These are phyloP conservation scores for Penicillium corylophilum DNA, from an alignment of 2,329 filamentous ascomycete genomes.

Conservation along the genomic window DNA sequence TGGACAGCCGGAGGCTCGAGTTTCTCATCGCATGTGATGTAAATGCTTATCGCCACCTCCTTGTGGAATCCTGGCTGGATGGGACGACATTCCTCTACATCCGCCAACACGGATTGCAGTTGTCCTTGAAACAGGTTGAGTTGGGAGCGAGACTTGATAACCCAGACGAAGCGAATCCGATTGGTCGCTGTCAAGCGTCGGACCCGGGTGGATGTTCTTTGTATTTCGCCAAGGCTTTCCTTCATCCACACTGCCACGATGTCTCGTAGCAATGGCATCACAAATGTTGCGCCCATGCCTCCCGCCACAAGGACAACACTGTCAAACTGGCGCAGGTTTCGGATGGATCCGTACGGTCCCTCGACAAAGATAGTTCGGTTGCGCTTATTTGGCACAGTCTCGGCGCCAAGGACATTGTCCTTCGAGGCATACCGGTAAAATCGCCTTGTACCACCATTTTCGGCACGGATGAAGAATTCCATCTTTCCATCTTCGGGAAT, in stretches of 20 bases:
- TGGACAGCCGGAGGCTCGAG: conserved; percentile 35
- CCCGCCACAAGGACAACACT: conserved; percentile 60
- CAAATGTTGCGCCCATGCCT: conserved; percentile 61
- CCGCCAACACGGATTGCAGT: conserved; percentile 46
- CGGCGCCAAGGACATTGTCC: conserved; percentile 23
- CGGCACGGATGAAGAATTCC: conserved; percentile 57
- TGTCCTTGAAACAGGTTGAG: conserved; percentile 55
- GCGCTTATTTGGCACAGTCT: conserved; percentile 8
- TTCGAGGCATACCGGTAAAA: conserved; percentile 55
- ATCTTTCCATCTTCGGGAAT: conserved; percentile 56
- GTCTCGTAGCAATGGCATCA: conserved; percentile 56
- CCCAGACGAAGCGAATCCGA: conserved; percentile 58
- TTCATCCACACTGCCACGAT: conserved; percentile 51
- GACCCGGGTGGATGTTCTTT: conserved; percentile 9
- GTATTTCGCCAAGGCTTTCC: conserved; percentile 24
- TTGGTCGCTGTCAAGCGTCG: conserved; percentile 43
- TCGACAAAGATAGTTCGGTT: conserved; percentile 50
- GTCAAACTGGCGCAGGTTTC: conserved; percentile 59
- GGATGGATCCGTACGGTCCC: conserved; percentile 54
- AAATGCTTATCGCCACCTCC: conserved; percentile 53
- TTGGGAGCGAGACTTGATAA: conserved; percentile 55
- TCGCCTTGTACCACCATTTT: conserved; percentile 53
- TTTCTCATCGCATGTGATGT: conserved; percentile 55
- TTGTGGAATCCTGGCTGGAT: conserved; percentile 35
- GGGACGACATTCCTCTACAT: conserved; percentile 41